Evolutionary conservation across 2,329 filamentous ascomycete genomes (phyloP), one percentile per base, ranked within the genome.

Genomic region (Microdochium trichocladiopsis): DNA sequence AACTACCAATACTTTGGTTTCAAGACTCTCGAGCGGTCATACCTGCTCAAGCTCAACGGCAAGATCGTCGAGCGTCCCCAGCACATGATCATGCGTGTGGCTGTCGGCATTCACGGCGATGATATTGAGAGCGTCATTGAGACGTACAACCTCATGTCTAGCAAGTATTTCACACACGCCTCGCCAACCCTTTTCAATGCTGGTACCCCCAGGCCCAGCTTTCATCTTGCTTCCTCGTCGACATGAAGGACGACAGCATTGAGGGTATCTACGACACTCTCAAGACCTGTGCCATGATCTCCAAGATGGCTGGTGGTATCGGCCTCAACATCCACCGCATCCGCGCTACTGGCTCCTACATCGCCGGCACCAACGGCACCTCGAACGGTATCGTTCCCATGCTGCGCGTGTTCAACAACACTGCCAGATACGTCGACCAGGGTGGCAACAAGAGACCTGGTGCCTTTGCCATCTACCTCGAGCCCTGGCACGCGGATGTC

Each of bases 1-100:
- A 96, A 97, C 82, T 99, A 99, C 79, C 94, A 99, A 77, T 99
- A 95, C 77, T 99, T 99, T 66, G 94, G 94, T 58, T 99, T 99
- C 85, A 99, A 99, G 83, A 99, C 94, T 8, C 79, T 99, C 37
- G 94, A 99, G 79, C 87, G 94, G 55, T 99, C 94, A 66, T 99
- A 99, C 67, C 86, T 99, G 50, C 86, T 99, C 61, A 92, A 95
- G 68, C 88, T 97, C 60, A 83, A 96, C 64, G 92, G 91, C 69
- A 95, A 96, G 76, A 90, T 97, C 67, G 93, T 92, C 50, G 94
- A 99, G 78, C 86, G 94, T 64, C 94, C 94, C 47, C 94, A 99
- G 74, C 94, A 99, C 77, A 94, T 99, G 91, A 93, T 99, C 64
- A 99, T 99, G 94, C 90, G 94, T 81, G 94, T 99, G 51, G 84